A percentile compares a stretch with the other conserved stretches of the same genome.
Evolutionary conservation across 2,329 filamentous ascomycete species (phyloP).

Genomic region (Cordyceps fumosorosea): DNA sequence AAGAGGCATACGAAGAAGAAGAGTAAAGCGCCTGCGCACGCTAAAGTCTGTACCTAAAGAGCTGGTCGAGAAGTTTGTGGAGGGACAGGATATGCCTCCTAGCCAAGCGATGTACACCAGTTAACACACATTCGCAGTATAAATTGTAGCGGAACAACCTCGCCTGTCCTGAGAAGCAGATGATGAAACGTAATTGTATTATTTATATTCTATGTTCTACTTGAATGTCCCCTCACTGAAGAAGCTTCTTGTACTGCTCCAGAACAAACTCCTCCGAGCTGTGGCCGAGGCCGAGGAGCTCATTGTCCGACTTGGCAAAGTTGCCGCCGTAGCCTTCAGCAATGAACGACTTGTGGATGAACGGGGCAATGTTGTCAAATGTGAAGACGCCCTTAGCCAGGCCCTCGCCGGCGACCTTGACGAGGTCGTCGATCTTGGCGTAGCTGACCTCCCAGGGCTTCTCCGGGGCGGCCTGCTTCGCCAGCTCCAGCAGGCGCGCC

Average conservation of each 20-base stretch:
- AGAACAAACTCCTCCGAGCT: constrained; percentile 34
- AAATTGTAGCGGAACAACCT: background rate
- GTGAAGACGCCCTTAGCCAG: constrained; percentile 26
- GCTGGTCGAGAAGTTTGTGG: no score
- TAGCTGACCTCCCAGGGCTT: constrained; percentile 25
- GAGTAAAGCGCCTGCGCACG: no score
- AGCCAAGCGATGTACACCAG: no score
- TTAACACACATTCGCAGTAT: no score
- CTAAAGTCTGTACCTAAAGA: no score
- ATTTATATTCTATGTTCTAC: background rate
- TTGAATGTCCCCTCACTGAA: background rate
- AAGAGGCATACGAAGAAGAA: no score
- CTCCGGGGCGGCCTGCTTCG: constrained; percentile 7
- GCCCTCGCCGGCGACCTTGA: constrained; percentile 22
- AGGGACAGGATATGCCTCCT: no score
- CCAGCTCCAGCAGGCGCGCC: constrained; percentile 37
- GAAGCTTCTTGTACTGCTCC: constrained; percentile 20
- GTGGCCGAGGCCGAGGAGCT: constrained; percentile 37
- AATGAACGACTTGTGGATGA: constrained; percentile 27
- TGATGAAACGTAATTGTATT: background rate
- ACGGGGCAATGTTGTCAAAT: constrained; percentile 24
- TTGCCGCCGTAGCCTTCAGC: constrained; percentile 26
- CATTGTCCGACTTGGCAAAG: constrained; percentile 34
- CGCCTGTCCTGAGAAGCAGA: background rate
- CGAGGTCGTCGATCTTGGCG: constrained; percentile 23